These are phyloP conservation scores for Paraphaeosphaeria minitans DNA, from an alignment of 2,329 filamentous ascomycete genomes.

Conservation along the genomic window DNA sequence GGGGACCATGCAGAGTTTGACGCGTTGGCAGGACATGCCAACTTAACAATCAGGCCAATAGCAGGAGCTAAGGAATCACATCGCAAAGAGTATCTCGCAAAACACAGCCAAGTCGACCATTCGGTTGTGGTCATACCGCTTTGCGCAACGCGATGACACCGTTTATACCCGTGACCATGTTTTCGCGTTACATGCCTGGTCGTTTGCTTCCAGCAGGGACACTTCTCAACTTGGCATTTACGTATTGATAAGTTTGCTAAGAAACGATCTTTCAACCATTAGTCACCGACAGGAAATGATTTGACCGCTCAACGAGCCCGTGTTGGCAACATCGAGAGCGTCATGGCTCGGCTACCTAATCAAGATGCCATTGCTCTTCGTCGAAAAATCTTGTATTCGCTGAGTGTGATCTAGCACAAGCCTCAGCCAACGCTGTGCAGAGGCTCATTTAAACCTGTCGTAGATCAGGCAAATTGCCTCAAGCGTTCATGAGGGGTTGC, in stretches of 20 bases:
- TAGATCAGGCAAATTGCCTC: background rate
- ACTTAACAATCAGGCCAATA: background rate
- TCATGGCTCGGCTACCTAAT: background rate
- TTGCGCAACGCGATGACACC: background rate
- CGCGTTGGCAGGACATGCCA: background rate
- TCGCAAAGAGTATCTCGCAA: background rate
- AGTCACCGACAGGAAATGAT: background rate
- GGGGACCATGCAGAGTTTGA: background rate
- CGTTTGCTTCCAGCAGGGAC: background rate
- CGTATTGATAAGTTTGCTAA: background rate
- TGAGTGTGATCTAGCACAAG: background rate
- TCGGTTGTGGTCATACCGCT: background rate
- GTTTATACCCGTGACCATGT: background rate
- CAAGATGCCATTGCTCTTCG: background rate
- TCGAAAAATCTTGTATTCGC: background rate
- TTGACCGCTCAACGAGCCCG: background rate
- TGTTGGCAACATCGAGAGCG: background rate
- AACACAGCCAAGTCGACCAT: background rate
- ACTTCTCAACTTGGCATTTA: background rate
- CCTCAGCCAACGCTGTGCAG: background rate
- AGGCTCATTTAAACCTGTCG: background rate
- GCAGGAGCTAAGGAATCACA: background rate
- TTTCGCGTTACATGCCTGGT: background rate
- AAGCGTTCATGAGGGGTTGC: background rate
- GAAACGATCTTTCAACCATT: background rate